These are phyloP conservation scores for Fusarium piperis DNA, from an alignment of 2,329 filamentous ascomycete species.

Conservation along the genomic window DNA sequence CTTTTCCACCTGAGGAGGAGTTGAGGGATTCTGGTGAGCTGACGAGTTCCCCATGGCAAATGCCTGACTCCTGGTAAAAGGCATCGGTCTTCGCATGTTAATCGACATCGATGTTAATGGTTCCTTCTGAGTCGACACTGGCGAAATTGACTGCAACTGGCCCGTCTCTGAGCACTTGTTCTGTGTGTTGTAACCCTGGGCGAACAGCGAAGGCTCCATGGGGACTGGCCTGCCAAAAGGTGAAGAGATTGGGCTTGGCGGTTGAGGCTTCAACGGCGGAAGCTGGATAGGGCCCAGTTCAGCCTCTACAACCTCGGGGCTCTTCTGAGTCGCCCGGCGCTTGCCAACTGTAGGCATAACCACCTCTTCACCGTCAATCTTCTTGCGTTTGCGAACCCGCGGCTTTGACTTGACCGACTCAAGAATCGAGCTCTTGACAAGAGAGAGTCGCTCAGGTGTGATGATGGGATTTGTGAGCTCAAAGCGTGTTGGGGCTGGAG, in stretches of 20 bases:
- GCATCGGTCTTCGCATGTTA: conserved; percentile 41
- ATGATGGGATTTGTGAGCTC: neutral
- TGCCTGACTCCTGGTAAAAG: conserved; percentile 31
- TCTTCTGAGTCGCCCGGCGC: conserved; percentile 25
- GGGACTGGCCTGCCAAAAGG: conserved; percentile 38
- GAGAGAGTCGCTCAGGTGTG: conserved; percentile 16
- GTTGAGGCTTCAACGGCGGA: conserved; percentile 44
- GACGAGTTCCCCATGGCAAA: conserved; percentile 39
- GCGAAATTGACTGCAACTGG: conserved; percentile 27
- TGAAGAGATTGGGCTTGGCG: conserved; percentile 17
- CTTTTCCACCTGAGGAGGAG: conserved; percentile 32
- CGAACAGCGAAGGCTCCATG: conserved; percentile 41
- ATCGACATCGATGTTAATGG: conserved; percentile 45
- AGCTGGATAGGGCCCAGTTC: conserved; percentile 38
- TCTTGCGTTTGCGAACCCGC: conserved; percentile 58
- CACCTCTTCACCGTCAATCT: conserved; percentile 53
- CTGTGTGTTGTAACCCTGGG: conserved; percentile 1
- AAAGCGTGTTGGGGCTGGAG: neutral
- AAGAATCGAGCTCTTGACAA: conserved; percentile 55
- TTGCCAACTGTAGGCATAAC: conserved; percentile 36
- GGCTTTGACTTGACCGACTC: conserved; percentile 61
- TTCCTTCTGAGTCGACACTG: conserved; percentile 3
- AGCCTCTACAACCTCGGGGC: conserved; percentile 5
- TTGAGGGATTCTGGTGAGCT: conserved; percentile 26
- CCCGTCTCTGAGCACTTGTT: conserved; percentile 32